These are phyloP conservation scores for Adenanthera pavonina DNA, from an alignment of 306 rosid genomes.

Conservation along the genomic window DNA sequence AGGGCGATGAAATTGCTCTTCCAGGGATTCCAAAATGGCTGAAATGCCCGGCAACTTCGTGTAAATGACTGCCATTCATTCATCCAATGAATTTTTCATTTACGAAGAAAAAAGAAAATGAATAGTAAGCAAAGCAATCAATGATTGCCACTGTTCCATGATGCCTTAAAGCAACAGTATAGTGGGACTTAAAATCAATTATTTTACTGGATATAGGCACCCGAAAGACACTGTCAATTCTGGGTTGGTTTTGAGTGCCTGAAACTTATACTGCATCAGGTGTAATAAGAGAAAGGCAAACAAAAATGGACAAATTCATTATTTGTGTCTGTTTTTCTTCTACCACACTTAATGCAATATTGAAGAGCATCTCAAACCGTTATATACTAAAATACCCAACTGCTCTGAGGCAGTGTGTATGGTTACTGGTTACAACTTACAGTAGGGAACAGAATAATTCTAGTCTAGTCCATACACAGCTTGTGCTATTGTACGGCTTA, in stretches of 20 bases:
- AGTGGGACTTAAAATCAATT: constrained; percentile 30
- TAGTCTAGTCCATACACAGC: background rate
- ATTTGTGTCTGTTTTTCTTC: background rate
- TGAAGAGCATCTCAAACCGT: background rate
- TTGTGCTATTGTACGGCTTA: background rate
- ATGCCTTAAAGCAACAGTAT: constrained; percentile 8
- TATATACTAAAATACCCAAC: background rate
- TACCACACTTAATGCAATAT: background rate
- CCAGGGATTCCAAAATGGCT: constrained; percentile 62
- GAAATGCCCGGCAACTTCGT: constrained; percentile 50
- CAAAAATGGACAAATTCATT: background rate
- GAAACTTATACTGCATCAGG: background rate
- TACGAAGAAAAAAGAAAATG: background rate
- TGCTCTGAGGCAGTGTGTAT: constrained; percentile 22
- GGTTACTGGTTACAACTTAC: background rate
- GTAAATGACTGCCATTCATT: constrained; percentile 41
- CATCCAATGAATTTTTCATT: constrained; percentile 18
- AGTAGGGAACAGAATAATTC: constrained; percentile 1
- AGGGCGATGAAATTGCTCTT: constrained; percentile 63
- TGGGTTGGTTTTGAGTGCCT: constrained; percentile 25
- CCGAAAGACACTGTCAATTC: constrained; percentile 16
- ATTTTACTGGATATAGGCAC: background rate
- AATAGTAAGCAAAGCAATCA: constrained; percentile 8
- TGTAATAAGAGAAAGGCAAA: background rate
- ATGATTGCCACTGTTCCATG: constrained; percentile 2